Evolutionary conservation across 2,329 filamentous ascomycete genomes (phyloP).

Genomic region (Rhinocladiella mackenziei): DNA sequence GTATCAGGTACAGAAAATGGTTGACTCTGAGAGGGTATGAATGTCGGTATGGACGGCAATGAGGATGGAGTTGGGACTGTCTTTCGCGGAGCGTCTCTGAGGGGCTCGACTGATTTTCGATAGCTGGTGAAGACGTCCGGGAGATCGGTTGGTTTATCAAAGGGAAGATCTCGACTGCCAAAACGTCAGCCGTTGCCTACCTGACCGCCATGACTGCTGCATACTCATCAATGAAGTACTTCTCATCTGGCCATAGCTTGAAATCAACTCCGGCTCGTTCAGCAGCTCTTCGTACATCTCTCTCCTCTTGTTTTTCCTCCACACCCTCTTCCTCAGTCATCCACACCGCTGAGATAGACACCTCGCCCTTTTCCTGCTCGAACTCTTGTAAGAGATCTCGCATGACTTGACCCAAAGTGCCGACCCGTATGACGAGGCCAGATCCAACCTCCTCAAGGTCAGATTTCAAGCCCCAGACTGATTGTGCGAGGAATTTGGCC

Average conservation of each 20-base stretch:
- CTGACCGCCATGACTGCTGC: constrained; percentile 42
- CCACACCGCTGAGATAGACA: constrained; percentile 63
- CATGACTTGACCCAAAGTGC: constrained; percentile 57
- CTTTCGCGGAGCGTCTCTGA: constrained; percentile 60
- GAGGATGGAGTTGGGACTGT: constrained; percentile 52
- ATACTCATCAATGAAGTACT: constrained; percentile 76
- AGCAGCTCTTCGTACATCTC: constrained; percentile 52
- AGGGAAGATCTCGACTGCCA: constrained; percentile 61
- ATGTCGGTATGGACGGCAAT: constrained; percentile 56
- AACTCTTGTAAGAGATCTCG: constrained; percentile 53
- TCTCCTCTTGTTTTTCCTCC: constrained; percentile 66
- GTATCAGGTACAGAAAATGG: constrained; percentile 63
- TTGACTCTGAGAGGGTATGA: constrained; percentile 54
- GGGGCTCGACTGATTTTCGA: constrained; percentile 67
- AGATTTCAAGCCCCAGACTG: constrained; percentile 67
- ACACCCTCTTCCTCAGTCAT: constrained; percentile 66
- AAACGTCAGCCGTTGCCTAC: constrained; percentile 11
- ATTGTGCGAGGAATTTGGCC: constrained; percentile 67
- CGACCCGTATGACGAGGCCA: constrained; percentile 61
- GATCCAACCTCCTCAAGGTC: constrained; percentile 57
- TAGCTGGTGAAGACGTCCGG: constrained; percentile 74
- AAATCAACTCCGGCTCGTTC: constrained; percentile 55
- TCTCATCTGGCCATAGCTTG: constrained; percentile 67
- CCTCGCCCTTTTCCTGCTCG: constrained; percentile 35
- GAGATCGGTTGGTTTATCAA: constrained; percentile 55